These are phyloP conservation scores for Hortaea sp. DNA, from an alignment of 2,329 filamentous ascomycete species.

Conservation along the genomic window DNA sequence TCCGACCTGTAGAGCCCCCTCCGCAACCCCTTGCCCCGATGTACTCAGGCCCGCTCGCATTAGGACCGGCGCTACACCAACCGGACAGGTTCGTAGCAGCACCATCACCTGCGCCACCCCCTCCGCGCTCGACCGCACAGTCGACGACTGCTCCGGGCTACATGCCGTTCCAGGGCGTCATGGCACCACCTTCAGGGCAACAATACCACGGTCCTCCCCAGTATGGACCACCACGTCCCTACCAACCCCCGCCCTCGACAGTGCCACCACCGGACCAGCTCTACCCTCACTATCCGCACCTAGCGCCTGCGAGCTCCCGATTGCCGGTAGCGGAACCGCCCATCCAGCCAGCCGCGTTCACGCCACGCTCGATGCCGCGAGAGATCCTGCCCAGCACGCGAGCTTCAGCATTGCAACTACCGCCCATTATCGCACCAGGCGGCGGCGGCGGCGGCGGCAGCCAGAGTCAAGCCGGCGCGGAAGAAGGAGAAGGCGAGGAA, in stretches of 20 bases:
- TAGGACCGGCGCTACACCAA: neutral
- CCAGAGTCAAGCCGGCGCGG: neutral
- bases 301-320: conserved; percentile 6
- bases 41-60: neutral
- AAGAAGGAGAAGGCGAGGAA: conserved; percentile 14
- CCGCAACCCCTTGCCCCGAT: conserved; percentile 1
- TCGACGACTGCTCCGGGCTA: conserved; percentile 4
- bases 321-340: conserved; percentile 15
- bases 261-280: neutral
- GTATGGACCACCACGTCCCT: neutral
- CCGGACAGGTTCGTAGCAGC: neutral
- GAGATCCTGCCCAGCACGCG: conserved; percentile 5
- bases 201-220: neutral
- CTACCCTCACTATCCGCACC: neutral
- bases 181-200: conserved; percentile 3
- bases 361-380: conserved; percentile 9
- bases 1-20: conserved; percentile 15
- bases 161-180: conserved; percentile 6
- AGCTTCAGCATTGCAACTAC: conserved; percentile 12
- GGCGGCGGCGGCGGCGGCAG: neutral
- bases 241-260: neutral
- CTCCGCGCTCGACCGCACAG: conserved; percentile 9
- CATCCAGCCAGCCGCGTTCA: conserved; percentile 15
- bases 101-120: too few species aligned
- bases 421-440: conserved; percentile 12